These are phyloP conservation scores for Boletellus sp. DNA, from an alignment of 768 basidiomycete genomes.

Conservation along the genomic window DNA sequence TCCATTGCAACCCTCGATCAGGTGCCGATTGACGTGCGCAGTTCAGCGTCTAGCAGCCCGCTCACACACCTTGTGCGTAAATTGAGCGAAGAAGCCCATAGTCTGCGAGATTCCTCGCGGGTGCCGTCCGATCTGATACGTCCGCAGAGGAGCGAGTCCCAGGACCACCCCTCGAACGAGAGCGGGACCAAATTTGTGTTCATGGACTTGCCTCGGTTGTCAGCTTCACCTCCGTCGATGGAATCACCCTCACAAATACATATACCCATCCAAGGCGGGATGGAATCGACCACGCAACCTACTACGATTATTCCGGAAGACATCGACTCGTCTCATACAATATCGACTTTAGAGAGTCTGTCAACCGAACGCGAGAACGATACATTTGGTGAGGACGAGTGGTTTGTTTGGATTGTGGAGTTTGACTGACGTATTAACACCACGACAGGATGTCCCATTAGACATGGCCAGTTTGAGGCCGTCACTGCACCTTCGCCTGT, in stretches of 20 bases:
- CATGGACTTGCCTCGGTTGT: slow-evolving; percentile 8
- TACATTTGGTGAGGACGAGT: slow-evolving; percentile 25
- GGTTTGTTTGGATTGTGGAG: not conserved
- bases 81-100: slow-evolving; percentile 36
- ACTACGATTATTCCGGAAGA: slow-evolving; percentile 22
- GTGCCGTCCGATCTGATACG: slow-evolving; percentile 10
- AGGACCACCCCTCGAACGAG: slow-evolving; percentile 12
- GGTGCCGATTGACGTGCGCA: slow-evolving; percentile 30
- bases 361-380: slow-evolving; percentile 23
- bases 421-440: not conserved
- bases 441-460: slow-evolving; percentile 23
- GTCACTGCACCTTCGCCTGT: slow-evolving; percentile 9
- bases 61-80: slow-evolving; percentile 39
- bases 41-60: slow-evolving; percentile 33
- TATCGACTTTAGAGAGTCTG: slow-evolving; percentile 17
- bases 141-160: slow-evolving; percentile 8
- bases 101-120: slow-evolving; percentile 14
- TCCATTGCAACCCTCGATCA: slow-evolving; percentile 4
- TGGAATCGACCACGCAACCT: not conserved
- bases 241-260: slow-evolving; percentile 8
- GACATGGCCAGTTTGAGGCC: slow-evolving; percentile 16
- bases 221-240: slow-evolving; percentile 15
- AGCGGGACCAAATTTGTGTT: slow-evolving; percentile 14
- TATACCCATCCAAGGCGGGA: slow-evolving; percentile 6
- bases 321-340: slow-evolving; percentile 19